A percentile compares a stretch with the other conserved stretches of the same genome.
phyloP scores from a whole-genome alignment of 768 basidiomycete genomes.

The Lentinus brumalis region DNA sequence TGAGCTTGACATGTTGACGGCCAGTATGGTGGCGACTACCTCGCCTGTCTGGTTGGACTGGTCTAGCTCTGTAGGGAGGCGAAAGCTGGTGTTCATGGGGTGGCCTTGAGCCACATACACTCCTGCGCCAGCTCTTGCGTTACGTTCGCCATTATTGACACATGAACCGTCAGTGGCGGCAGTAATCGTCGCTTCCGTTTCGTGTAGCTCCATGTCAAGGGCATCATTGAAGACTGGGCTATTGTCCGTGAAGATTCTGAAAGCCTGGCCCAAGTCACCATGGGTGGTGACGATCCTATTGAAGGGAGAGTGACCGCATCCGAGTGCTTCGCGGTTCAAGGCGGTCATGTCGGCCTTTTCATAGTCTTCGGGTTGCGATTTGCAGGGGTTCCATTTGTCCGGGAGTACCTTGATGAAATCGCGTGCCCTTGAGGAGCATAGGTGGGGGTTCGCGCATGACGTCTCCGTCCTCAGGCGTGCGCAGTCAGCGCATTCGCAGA shows the following conservation, averaged over 20 bases:
- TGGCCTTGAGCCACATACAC: neutral
- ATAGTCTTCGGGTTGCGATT: conserved; percentile 2
- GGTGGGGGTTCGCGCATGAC: neutral
- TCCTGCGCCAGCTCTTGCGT: conserved; percentile 5
- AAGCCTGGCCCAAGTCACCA: neutral
- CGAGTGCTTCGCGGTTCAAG: neutral
- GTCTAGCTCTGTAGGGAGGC: neutral
- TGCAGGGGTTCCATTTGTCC: conserved; percentile 1
- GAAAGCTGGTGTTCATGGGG: neutral
- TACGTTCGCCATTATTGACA: neutral
- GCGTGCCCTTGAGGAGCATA: neutral
- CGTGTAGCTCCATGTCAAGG: neutral
- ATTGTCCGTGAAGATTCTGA: conserved; percentile 1
- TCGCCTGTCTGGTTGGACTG: conserved; percentile 10
- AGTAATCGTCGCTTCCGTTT: neutral
- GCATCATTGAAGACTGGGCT: too few species aligned
- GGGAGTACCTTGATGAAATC: neutral
- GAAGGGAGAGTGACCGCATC: neutral
- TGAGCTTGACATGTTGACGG: neutral
- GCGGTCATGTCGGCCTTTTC: neutral
- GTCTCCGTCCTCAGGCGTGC: neutral
- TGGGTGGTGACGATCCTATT: neutral
- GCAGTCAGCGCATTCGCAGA: neutral
- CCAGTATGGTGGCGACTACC: neutral
- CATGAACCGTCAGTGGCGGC: conserved; percentile 5